phyloP scores from a whole-genome alignment of 1,284 basidiomycete species.

The Cystobasidiaceae sp. region DNA sequence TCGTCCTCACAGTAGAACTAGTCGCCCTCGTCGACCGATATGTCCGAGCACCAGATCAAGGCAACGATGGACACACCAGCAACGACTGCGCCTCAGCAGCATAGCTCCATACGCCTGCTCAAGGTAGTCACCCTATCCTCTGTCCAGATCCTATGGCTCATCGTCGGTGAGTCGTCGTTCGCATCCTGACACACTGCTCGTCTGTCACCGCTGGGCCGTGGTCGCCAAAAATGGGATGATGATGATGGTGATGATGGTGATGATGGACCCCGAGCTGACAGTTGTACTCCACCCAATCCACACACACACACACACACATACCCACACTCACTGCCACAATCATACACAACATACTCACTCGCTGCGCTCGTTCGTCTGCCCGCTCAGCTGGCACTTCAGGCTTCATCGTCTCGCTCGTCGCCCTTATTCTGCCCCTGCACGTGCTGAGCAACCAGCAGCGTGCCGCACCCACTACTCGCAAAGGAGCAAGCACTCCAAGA shows the following conservation, averaged over 20 bases:
- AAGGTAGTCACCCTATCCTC: not conserved
- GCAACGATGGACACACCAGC: not conserved
- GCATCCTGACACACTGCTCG: not conserved
- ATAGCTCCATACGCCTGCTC: not conserved
- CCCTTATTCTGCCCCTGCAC: constrained; percentile 10
- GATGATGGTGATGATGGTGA: no score
- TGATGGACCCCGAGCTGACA: not conserved
- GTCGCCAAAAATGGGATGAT: no score
- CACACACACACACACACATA: no score
- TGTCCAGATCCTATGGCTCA: constrained; percentile 11
- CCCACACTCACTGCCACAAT: not conserved
- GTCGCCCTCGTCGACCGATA: not conserved
- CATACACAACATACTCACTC: not conserved
- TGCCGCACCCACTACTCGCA: not conserved
- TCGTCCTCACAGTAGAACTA: not conserved
- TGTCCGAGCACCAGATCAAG: not conserved
- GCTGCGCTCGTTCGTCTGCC: not conserved
- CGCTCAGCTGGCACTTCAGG: constrained; percentile 20
- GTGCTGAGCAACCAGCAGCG: not conserved
- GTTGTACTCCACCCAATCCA: no score
- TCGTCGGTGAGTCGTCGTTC: constrained; percentile 7
- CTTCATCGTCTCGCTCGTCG: constrained; percentile 17
- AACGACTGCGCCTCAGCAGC: not conserved
- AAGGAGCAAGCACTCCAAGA: no score
- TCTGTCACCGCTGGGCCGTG: no score